A percentile compares a stretch with the other conserved stretches of the same genome.
phyloP scores from a whole-genome alignment of 2,329 filamentous ascomycete genomes.

The Zarea fungicola region DNA sequence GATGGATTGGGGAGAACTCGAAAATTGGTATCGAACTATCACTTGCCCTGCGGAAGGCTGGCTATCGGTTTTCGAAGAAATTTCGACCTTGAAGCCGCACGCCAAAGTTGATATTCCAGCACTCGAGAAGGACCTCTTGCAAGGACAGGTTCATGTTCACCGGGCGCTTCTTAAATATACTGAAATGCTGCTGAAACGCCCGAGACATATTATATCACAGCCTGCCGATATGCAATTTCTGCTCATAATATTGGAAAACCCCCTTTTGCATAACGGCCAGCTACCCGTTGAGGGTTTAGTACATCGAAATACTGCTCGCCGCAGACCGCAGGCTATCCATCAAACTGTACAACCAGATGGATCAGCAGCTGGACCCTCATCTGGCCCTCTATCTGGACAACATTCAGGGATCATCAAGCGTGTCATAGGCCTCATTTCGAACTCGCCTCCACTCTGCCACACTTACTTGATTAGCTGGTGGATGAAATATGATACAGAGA shows the following conservation, averaged over 20 bases:
- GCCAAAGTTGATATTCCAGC: slow-evolving; percentile 32
- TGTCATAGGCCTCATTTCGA: slow-evolving; percentile 72
- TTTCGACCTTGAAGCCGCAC: slow-evolving; percentile 31
- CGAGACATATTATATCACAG: slow-evolving; percentile 61
- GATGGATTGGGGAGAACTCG: slow-evolving; percentile 68
- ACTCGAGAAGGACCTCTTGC: slow-evolving; percentile 43
- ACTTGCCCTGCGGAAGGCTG: slow-evolving; percentile 64
- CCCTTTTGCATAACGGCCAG: slow-evolving; percentile 55
- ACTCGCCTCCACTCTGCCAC: slow-evolving; percentile 70
- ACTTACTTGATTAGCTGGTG: slow-evolving; percentile 75
- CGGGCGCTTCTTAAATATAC: slow-evolving; percentile 69
- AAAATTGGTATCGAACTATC: slow-evolving; percentile 69
- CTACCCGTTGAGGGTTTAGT: slow-evolving; percentile 37
- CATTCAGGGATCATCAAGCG: slow-evolving; percentile 84
- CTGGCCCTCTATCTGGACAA: slow-evolving; percentile 51
- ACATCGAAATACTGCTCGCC: slow-evolving; percentile 23
- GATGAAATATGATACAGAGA: slow-evolving; percentile 59
- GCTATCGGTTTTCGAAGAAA: slow-evolving; percentile 53
- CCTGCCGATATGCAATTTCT: slow-evolving; percentile 72
- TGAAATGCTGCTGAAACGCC: slow-evolving; percentile 74
- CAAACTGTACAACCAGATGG: slow-evolving; percentile 16
- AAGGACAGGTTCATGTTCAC: slow-evolving; percentile 64
- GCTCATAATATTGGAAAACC: slow-evolving; percentile 73
- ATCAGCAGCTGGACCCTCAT: slow-evolving; percentile 23
- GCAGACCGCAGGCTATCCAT: slow-evolving; percentile 16